Evolutionary conservation across 305 asterid genomes (phyloP).

Genomic region (Ilex paraguariensis): DNA sequence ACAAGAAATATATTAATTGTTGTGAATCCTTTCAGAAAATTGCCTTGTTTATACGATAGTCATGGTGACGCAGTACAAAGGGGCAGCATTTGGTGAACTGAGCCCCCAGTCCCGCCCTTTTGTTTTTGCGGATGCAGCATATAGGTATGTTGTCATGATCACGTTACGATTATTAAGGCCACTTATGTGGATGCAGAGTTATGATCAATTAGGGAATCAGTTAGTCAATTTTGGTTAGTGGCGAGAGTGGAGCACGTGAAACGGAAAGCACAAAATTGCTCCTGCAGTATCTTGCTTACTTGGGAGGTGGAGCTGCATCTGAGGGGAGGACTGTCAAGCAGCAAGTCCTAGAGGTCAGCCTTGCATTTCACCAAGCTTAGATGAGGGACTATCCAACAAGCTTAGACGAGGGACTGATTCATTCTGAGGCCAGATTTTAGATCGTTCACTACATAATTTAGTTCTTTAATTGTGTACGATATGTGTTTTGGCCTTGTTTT

Average conservation of each 20-base stretch:
- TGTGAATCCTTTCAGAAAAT: slow-evolving; percentile 81
- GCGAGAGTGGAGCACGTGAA: slow-evolving; percentile 95
- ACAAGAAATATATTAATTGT: slow-evolving; percentile 87
- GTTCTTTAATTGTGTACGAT: neutral
- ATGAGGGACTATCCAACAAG: too few species aligned
- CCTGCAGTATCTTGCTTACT: slow-evolving; percentile 83
- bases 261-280: slow-evolving; percentile 83
- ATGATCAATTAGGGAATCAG: slow-evolving; percentile 81
- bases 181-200: slow-evolving; percentile 37
- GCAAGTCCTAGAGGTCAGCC: slow-evolving; percentile 72
- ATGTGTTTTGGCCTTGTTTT: slow-evolving; percentile 4
- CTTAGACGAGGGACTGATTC: too few species aligned
- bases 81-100: slow-evolving; percentile 85
- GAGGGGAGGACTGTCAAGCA: slow-evolving; percentile 84
- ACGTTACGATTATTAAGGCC: slow-evolving; percentile 4
- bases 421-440: neutral
- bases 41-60: slow-evolving; percentile 82
- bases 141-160: slow-evolving; percentile 42
- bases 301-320: slow-evolving; percentile 75
- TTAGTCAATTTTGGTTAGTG: slow-evolving; percentile 82
- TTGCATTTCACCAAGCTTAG: neutral
- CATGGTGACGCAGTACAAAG: slow-evolving; percentile 93
- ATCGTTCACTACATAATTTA: too few species aligned
- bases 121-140: slow-evolving; percentile 94
- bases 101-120: slow-evolving; percentile 76